Conservation (phyloP, 2,329 filamentous ascomycete genomes). For the Colletotrichum agaves region DNA sequence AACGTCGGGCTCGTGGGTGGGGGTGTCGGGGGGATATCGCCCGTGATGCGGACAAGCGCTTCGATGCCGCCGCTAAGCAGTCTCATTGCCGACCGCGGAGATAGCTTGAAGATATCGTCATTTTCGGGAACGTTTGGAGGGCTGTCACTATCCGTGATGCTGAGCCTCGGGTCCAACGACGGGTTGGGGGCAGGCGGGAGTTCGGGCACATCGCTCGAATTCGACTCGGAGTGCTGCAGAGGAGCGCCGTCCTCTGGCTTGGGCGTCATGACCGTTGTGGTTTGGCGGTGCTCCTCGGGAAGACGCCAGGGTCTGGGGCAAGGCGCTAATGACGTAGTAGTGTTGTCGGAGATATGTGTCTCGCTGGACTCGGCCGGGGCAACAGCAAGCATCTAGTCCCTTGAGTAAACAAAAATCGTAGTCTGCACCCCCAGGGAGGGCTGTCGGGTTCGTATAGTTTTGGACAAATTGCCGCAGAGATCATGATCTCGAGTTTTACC, state of each 20-base stretch:
- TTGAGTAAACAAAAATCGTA: not conserved
- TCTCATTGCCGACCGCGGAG: slow-evolving; percentile 79
- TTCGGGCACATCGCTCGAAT: slow-evolving; percentile 43
- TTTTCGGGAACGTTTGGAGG: slow-evolving; percentile 46
- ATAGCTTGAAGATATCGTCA: slow-evolving; percentile 78
- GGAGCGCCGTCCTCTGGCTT: slow-evolving; percentile 36
- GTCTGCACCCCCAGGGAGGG: not conserved
- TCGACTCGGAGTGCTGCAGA: slow-evolving; percentile 33
- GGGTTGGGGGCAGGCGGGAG: slow-evolving; percentile 57
- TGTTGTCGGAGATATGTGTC: not conserved
- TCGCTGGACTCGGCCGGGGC: slow-evolving; percentile 1
- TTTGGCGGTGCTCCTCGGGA: slow-evolving; percentile 5
- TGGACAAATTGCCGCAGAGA: slow-evolving; percentile 5
- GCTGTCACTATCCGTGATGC: slow-evolving; percentile 40
- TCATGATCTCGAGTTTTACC: slow-evolving; percentile 27
- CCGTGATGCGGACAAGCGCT: slow-evolving; percentile 75
- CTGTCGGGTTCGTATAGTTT: slow-evolving; percentile 19
- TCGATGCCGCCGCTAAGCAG: slow-evolving; percentile 80
- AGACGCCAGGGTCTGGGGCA: not conserved
- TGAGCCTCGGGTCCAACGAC: slow-evolving; percentile 50
- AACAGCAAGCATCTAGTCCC: slow-evolving; percentile 14
- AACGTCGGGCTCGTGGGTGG: slow-evolving; percentile 71
- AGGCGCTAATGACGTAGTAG: slow-evolving; percentile 4
- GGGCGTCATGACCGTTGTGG: slow-evolving; percentile 13
- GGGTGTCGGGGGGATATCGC: slow-evolving; percentile 84